A percentile compares a stretch with the other conserved stretches of the same genome.
phyloP scores from a whole-genome alignment of 164 flowering plant species.

The Echeveria elegans region DNA sequence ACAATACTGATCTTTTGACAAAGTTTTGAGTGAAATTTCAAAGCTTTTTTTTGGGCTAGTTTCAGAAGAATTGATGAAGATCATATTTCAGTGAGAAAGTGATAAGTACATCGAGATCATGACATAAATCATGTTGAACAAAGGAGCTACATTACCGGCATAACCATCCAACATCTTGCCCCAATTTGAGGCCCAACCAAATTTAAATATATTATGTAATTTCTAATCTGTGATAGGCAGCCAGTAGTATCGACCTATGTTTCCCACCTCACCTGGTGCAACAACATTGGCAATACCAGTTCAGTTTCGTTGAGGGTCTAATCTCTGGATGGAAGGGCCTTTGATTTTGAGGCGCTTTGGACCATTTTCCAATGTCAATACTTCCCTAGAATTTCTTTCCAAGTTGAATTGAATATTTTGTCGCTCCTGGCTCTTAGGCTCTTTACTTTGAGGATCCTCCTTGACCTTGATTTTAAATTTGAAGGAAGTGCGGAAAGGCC shows the following conservation, averaged over 20 bases:
- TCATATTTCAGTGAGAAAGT: neutral
- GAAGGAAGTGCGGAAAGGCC: conserved; percentile 26
- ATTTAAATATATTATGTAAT: neutral
- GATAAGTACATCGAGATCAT: neutral
- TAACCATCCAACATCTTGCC: neutral
- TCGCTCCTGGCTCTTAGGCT: conserved; percentile 26
- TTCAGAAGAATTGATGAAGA: neutral
- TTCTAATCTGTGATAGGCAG: neutral
- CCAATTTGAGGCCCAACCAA: neutral
- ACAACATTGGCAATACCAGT: neutral
- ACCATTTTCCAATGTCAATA: conserved; percentile 33
- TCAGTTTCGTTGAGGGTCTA: neutral
- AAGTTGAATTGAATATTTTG: conserved; percentile 19
- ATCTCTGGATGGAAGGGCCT: conserved; percentile 34
- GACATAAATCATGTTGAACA: too few relatives aligned
- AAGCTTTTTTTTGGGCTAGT: too few relatives aligned
- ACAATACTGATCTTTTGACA: neutral
- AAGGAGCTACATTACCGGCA: neutral
- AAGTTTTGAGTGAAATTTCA: neutral
- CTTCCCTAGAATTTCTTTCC: conserved; percentile 26
- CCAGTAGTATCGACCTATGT: neutral
- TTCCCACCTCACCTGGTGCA: neutral
- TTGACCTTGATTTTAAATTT: conserved; percentile 28
- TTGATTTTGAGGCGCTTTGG: conserved; percentile 64
- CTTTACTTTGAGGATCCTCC: conserved; percentile 23